These are phyloP conservation scores for Sordariomycetes sp. DNA, from an alignment of 2,329 filamentous ascomycete genomes.

Conservation along the genomic window DNA sequence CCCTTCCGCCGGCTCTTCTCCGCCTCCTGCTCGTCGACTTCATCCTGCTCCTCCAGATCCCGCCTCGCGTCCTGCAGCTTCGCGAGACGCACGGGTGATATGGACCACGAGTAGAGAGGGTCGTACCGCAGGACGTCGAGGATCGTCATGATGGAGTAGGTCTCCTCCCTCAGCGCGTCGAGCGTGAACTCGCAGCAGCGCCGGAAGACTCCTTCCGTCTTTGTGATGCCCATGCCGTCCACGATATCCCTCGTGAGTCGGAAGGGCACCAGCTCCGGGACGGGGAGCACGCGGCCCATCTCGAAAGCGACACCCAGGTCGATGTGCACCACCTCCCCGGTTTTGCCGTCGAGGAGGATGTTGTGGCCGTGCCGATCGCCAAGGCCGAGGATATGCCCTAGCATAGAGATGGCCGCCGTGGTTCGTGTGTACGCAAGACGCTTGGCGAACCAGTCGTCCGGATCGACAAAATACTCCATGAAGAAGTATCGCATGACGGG, in stretches of 20 bases:
- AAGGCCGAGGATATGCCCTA: slow-evolving; percentile 85
- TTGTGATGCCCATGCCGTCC: slow-evolving; percentile 92
- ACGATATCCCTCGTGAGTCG: slow-evolving; percentile 88
- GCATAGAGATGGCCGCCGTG: slow-evolving; percentile 89
- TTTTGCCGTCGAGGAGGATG: slow-evolving; percentile 82
- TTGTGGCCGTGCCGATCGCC: slow-evolving; percentile 96
- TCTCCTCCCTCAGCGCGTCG: slow-evolving; percentile 87
- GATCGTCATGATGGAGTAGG: slow-evolving; percentile 96
- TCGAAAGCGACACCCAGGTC: slow-evolving; percentile 97
- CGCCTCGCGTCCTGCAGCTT: slow-evolving; percentile 54
- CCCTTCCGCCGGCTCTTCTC: slow-evolving; percentile 22
- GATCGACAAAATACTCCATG: slow-evolving; percentile 85
- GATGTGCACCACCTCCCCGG: slow-evolving; percentile 91
- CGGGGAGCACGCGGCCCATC: slow-evolving; percentile 84
- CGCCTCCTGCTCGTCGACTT: slow-evolving; percentile 25
- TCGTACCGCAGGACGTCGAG: slow-evolving; percentile 97
- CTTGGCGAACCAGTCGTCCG: slow-evolving; percentile 90
- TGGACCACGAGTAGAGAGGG: slow-evolving; percentile 90
- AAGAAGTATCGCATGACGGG: slow-evolving; percentile 97
- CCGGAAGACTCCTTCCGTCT: slow-evolving; percentile 90
- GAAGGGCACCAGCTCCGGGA: slow-evolving; percentile 94
- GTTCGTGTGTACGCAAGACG: slow-evolving; percentile 86
- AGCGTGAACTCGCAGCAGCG: slow-evolving; percentile 98
- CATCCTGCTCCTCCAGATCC: slow-evolving; percentile 28
- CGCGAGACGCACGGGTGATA: slow-evolving; percentile 58